Conservation (phyloP, 345 rosid species). For the Reutealis trisperma region DNA sequence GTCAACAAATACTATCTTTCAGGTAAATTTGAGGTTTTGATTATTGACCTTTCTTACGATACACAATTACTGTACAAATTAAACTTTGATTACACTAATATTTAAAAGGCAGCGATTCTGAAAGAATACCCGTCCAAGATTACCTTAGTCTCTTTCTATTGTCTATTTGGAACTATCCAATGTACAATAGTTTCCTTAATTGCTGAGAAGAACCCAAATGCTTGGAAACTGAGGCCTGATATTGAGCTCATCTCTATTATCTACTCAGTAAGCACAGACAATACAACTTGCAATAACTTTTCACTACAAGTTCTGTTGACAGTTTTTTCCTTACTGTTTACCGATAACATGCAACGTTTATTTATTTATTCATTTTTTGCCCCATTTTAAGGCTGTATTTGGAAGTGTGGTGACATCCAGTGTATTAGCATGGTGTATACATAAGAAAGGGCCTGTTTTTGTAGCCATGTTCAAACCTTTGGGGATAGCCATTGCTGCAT, state of each 20-base stretch:
- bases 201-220: slow-evolving; percentile 45
- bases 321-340: neutral
- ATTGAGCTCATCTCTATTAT: slow-evolving; percentile 46
- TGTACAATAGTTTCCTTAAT: slow-evolving; percentile 42
- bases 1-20: slow-evolving; percentile 34
- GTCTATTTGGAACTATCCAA: slow-evolving; percentile 53
- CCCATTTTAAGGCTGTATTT: slow-evolving; percentile 40
- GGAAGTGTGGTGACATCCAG: slow-evolving; percentile 40
- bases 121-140: slow-evolving; percentile 47
- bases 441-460: slow-evolving; percentile 57
- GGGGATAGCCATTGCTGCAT: slow-evolving; percentile 53
- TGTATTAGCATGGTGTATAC: slow-evolving; percentile 46
- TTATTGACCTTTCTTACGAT: neutral
- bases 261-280: slow-evolving; percentile 37
- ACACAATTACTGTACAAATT: neutral
- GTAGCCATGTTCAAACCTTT: slow-evolving; percentile 64
- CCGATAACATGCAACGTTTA: neutral
- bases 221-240: slow-evolving; percentile 44
- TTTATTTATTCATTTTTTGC: too few relatives aligned
- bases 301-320: neutral
- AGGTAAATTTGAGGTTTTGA: slow-evolving; percentile 33
- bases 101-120: slow-evolving; percentile 51
- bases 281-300: neutral
- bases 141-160: slow-evolving; percentile 43
- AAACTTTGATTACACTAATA: neutral